Evolutionary conservation across 441 rosid species (phyloP), one percentile per base, ranked within the genome.

Genomic region (Corymbia calophylla): DNA sequence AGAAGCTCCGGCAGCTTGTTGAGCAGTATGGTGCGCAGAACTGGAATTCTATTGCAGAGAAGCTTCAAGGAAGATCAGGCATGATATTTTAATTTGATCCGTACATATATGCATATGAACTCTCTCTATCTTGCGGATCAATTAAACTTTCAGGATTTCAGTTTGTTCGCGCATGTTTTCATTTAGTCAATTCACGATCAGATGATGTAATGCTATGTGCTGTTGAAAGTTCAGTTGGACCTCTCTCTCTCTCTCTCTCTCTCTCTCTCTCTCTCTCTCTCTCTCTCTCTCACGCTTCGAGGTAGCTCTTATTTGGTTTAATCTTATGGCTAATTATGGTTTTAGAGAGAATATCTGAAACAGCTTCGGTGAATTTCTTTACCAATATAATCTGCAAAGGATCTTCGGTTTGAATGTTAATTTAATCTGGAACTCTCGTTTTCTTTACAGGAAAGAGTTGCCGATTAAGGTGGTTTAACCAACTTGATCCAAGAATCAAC

Each of bases 401-500:
- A 44, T 44, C 85, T 44, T 77, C 31, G 18, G 85, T 77, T 64
- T 44, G 85, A 77, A 77, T 5, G 87, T 44, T 44, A 39, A 39
- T 55, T 53, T 62, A 87, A 87, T 55, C 58, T 35, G 49, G 48
- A 25, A 87, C 87, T 62, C 58, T 86, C 53, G 13, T 53, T 68
- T 14, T 60, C 48, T 87, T 88, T 47, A 21, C 89, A 95, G 97
- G 97, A 19, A 95, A 95, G 93, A 95, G 97, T 89, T 95, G 97
- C 89, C 93, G 97, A 88, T 91, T 95, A 90, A 95, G 97, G 89
- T 95, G 97, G 97, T 94, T 95, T 93, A 95, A 95, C 89, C 96
- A 95, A 90, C 92, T 95, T 25, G 95, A 95, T 73, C 97, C 97
- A 0, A 92, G 94, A 91, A 95, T 95, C 90, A 95, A 94, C 93